phyloP scores from a whole-genome alignment of 1,139 yeast species.

The Yarrowia galli region DNA sequence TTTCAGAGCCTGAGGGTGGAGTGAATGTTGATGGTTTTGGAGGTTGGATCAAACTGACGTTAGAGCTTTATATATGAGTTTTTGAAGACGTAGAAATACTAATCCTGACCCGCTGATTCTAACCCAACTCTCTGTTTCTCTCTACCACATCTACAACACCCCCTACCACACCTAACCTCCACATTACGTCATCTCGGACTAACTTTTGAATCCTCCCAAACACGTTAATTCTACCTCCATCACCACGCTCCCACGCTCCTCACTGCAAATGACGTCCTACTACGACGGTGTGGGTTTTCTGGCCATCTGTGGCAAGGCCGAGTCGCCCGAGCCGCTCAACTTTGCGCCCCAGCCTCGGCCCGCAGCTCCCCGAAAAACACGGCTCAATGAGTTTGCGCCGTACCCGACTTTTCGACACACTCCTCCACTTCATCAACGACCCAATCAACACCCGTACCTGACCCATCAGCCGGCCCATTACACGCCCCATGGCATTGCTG shows the following conservation, averaged over 20 bases:
- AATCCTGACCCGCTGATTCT: no score
- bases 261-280: slow-evolving; percentile 49
- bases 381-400: slow-evolving; percentile 7
- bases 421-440: slow-evolving; percentile 4
- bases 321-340: slow-evolving; percentile 51
- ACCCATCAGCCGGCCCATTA: slow-evolving; percentile 42
- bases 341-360: neutral
- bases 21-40: no score
- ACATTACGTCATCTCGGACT: neutral
- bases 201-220: slow-evolving; percentile 9
- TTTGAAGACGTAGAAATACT: no score
- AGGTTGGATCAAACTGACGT: no score
- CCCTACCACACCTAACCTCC: neutral
- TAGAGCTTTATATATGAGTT: no score
- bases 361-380: neutral
- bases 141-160: neutral
- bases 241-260: slow-evolving; percentile 68
- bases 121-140: no score
- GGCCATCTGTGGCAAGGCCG: slow-evolving; percentile 53
- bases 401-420: slow-evolving; percentile 28
- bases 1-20: no score
- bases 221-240: slow-evolving; percentile 50
- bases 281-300: slow-evolving; percentile 53
- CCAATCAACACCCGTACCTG: slow-evolving; percentile 43
- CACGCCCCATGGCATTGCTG: slow-evolving; percentile 36